Evolutionary conservation across 1,139 yeast genomes (phyloP).

Genomic region (Pichia inconspicua): DNA sequence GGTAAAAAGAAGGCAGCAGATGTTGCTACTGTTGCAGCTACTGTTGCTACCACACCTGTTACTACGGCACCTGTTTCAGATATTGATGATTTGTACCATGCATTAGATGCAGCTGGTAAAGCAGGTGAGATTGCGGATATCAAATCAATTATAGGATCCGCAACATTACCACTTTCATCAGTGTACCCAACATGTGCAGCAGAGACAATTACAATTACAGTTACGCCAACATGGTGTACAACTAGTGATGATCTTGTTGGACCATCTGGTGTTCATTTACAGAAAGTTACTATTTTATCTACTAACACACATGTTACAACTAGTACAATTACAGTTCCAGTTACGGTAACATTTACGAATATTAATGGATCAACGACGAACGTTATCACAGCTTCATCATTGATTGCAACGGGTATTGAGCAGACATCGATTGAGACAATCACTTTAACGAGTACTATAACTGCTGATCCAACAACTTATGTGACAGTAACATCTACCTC

Average conservation of each 20-base stretch:
- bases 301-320: conserved; percentile 10
- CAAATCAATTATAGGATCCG: conserved; percentile 5
- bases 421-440: conserved; percentile 15
- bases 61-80: not conserved
- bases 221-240: conserved; percentile 12
- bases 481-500: conserved; percentile 8
- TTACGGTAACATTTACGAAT: conserved; percentile 26
- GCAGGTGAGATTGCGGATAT: conserved; percentile 8
- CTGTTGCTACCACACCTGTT: not conserved
- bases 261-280: conserved; percentile 1
- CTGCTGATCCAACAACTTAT: conserved; percentile 7
- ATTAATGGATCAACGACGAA: conserved; percentile 24
- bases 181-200: conserved; percentile 10
- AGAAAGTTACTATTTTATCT: conserved; percentile 10
- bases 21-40: not conserved
- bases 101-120: conserved; percentile 5
- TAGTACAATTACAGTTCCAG: conserved; percentile 25
- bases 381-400: conserved; percentile 25
- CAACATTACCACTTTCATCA: conserved; percentile 10
- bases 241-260: conserved; percentile 6
- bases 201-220: conserved; percentile 20
- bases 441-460: conserved; percentile 8
- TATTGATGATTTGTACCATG: not conserved
- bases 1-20: not conserved
- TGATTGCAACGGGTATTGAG: conserved; percentile 22